Conservation (phyloP, 2,329 filamentous ascomycete species). For the Beauveria medogensis region DNA sequence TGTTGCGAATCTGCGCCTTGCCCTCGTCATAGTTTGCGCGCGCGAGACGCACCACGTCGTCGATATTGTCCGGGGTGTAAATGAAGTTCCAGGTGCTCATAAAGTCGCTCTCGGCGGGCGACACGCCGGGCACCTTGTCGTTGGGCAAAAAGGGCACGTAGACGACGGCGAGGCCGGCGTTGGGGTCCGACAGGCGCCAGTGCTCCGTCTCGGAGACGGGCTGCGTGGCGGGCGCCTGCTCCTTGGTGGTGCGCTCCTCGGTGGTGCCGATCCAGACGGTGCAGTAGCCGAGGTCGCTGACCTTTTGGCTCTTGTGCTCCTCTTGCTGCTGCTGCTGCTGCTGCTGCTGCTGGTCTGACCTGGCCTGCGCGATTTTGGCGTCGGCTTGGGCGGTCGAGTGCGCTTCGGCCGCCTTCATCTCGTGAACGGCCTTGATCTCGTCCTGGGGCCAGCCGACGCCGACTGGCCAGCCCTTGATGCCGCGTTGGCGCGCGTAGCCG, state of each 20-base stretch:
- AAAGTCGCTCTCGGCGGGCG: conserved; percentile 75
- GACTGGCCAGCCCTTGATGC: conserved; percentile 88
- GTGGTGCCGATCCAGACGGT: conserved; percentile 91
- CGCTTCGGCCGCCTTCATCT: conserved; percentile 60
- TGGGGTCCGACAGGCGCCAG: conserved; percentile 59
- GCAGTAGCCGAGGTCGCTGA: conserved; percentile 73
- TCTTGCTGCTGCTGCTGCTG: neutral
- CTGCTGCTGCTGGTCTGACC: conserved; percentile 33
- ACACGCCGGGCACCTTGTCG: conserved; percentile 68
- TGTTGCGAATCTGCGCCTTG: conserved; percentile 65
- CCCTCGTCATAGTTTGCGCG: conserved; percentile 82
- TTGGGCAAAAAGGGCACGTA: conserved; percentile 90
- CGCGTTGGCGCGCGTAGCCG: conserved; percentile 82
- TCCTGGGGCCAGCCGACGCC: conserved; percentile 85
- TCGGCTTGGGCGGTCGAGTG: conserved; percentile 52
- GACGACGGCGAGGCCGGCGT: conserved; percentile 79
- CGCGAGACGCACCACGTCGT: conserved; percentile 73
- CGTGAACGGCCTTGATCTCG: conserved; percentile 33
- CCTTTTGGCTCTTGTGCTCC: conserved; percentile 25
- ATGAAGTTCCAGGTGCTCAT: conserved; percentile 98
- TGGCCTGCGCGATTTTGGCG: conserved; percentile 54
- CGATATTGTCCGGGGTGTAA: conserved; percentile 84
- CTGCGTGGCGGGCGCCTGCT: conserved; percentile 43
- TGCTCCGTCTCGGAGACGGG: conserved; percentile 54
- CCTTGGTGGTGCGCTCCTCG: conserved; percentile 55